Evolutionary conservation across 163 green algal genomes (phyloP), one percentile per base, ranked within the genome.

Genomic region (Volvox carteri): DNA sequence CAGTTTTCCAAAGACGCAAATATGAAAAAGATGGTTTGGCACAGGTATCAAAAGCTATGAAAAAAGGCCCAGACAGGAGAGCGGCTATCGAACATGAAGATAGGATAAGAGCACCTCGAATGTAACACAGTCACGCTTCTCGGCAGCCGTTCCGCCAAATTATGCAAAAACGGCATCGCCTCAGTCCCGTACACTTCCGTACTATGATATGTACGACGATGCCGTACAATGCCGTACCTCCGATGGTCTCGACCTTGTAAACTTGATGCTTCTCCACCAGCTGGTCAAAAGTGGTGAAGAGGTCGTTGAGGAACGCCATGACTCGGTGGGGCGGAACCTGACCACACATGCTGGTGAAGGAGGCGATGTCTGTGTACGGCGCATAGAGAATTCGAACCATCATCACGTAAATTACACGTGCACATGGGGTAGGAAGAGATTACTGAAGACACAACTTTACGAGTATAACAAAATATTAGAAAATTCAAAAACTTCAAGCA

Each of bases 241-340:
- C 80, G 30, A 78, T 70, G 62, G 65, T 87, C 62, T 78, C 81
- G 42, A 88, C 83, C 50, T 88, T 88, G 83, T 83, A 88, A 23
- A 83, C 50, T 2, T 46, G 16, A 67, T 88, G 83, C 50, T 30
- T 42, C 48, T 88, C 83, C 25, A 88, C 68, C 23, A 88, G 83
- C 35, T 56, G 35, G 50, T 88, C 83, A 46, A 88, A 81, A 23
- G 42, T 41, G 8, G 50, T 65, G 68, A 88, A 88, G 44, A 88
- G 83, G 83, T 88, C 83, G 42, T 89, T 89, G 25, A 89, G 84
- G 39, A 89, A 77, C 1, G 70, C 54, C 84, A 89, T 89, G 14
- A 89, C 84, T 14, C 28, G 8, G 30, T 67, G 0, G 18, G 84
- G 84, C 2, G 84, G 54, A 25, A 89, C 70, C 52, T 84, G 28